Percentiles rank a stretch among this genome's conserved stretches.
These are phyloP conservation scores for Warburgia ugandensis DNA, from an alignment of 164 flowering plant species.

Conservation along the genomic window DNA sequence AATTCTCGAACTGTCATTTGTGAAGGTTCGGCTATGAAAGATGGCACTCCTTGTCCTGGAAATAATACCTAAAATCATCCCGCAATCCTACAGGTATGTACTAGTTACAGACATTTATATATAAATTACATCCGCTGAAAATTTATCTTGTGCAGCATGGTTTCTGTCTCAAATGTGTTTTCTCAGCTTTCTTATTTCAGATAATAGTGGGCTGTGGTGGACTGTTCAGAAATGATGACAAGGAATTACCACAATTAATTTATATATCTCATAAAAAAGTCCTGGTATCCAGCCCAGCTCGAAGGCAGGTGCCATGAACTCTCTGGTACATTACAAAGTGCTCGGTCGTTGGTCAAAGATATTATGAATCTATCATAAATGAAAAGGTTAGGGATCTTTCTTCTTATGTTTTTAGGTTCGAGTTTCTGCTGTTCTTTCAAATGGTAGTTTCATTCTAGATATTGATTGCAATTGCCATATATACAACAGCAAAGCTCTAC, in stretches of 20 bases:
- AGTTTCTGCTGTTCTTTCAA: slow-evolving; percentile 19
- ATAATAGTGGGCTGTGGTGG: slow-evolving; percentile 8
- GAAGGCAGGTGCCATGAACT: slow-evolving; percentile 21
- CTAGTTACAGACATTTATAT: too few relatives aligned
- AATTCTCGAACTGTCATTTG: slow-evolving; percentile 20
- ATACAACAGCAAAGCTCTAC: slow-evolving; percentile 19
- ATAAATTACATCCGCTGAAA: neutral
- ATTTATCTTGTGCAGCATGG: neutral
- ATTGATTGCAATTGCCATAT: slow-evolving; percentile 15
- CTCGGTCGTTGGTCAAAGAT: neutral
- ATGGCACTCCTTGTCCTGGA: slow-evolving; percentile 34
- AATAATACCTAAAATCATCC: slow-evolving; percentile 31
- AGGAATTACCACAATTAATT: slow-evolving; percentile 12
- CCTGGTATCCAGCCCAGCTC: slow-evolving; percentile 15
- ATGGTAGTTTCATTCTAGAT: slow-evolving; percentile 16
- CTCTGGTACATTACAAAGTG: slow-evolving; percentile 17
- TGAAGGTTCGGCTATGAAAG: slow-evolving; percentile 28
- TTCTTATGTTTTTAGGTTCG: slow-evolving; percentile 12
- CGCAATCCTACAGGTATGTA: slow-evolving; percentile 30
- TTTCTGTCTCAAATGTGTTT: neutral
- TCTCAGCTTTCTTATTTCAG: slow-evolving; percentile 6
- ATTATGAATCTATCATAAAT: slow-evolving; percentile 1
- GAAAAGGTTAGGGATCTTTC: slow-evolving; percentile 3
- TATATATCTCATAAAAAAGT: slow-evolving; percentile 12
- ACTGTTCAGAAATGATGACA: slow-evolving; percentile 2